Evolutionary conservation across 805 yeast genomes (phyloP), one percentile per base, ranked within the genome.

Genomic region (Lipomyces kockii): DNA sequence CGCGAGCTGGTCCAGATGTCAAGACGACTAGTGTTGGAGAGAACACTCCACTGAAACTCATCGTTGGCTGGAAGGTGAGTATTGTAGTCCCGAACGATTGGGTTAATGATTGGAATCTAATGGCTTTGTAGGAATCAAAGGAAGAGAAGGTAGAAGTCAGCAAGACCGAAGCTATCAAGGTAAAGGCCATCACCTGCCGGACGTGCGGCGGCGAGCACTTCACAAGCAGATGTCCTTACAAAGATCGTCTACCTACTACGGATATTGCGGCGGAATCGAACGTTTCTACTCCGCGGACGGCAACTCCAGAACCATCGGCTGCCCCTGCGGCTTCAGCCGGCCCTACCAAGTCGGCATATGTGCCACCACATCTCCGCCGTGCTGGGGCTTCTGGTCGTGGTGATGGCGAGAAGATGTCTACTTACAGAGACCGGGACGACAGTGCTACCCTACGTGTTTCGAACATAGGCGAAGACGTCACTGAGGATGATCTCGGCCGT

Each of bases 211-310:
- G 97, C 77, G 89, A 87, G 73, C 99, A 95, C 84, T 91, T 88
- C 85, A 90, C 98, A 54, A 82, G 92, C 79, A 89, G 89, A 82
- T 95, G 99, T 90, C 99, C 99, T 71, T 92, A 87, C 86, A 93
- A 90, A 82, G 96, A 89, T 75, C 90, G 95, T 51, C 83, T 94
- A 78, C 91, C 89, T 46, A 82, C 84, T 34, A 83, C 82, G 49
- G 79, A 81, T 43, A 73, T 74, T 39, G 83, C 85, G 8, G 82
- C 73, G 39, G 75, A 71, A 37, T 70, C 73, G 17, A 53, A 53
- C 29, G 63, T 37, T 5, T 70, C 69, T 22, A 72, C 76, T 39
- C 74, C 70, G 65, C 57, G 66, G 20, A 43, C 66, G 6, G 73
- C 72, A 62, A 71, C 76, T 57, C 82, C 85, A 35, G 74, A 63